Evolutionary conservation across 345 rosid genomes (phyloP).

Genomic region (Salix udensis): DNA sequence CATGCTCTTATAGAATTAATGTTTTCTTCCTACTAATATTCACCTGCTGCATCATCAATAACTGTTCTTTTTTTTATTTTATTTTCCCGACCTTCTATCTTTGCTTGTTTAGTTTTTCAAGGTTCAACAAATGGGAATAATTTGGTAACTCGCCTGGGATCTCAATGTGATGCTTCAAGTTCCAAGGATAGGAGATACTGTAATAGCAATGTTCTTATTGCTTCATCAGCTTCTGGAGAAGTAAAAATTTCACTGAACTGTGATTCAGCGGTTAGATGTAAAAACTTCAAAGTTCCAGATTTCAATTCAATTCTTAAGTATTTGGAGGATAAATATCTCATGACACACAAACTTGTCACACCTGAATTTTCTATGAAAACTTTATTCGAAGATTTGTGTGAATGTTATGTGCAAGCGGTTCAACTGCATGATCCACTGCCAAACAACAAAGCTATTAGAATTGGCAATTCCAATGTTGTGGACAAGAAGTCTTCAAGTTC

Average conservation of each 20-base stretch:
- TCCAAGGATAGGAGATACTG: constrained; percentile 1
- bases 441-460: too few relatives aligned
- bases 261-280: background rate
- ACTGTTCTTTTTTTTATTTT: background rate
- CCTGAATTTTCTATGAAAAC: constrained; percentile 21
- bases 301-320: constrained; percentile 19
- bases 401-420: constrained; percentile 18
- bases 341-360: constrained; percentile 1
- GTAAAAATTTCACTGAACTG: constrained; percentile 25
- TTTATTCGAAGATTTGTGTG: constrained; percentile 29
- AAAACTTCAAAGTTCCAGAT: constrained; percentile 16
- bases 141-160: background rate
- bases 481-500: background rate
- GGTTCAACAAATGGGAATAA: constrained; percentile 8
- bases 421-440: too few relatives aligned
- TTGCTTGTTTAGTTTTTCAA: constrained; percentile 3
- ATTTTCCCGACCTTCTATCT: background rate
- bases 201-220: constrained; percentile 13
- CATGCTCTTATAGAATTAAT: background rate
- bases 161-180: constrained; percentile 13
- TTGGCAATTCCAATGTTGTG: background rate
- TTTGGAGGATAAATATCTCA: constrained; percentile 23
- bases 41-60: background rate
- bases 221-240: constrained; percentile 23
- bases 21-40: background rate